Base-by-base conservation (phyloP, 108 stramenopile species). In the Conticribra guillardii region DNA sequence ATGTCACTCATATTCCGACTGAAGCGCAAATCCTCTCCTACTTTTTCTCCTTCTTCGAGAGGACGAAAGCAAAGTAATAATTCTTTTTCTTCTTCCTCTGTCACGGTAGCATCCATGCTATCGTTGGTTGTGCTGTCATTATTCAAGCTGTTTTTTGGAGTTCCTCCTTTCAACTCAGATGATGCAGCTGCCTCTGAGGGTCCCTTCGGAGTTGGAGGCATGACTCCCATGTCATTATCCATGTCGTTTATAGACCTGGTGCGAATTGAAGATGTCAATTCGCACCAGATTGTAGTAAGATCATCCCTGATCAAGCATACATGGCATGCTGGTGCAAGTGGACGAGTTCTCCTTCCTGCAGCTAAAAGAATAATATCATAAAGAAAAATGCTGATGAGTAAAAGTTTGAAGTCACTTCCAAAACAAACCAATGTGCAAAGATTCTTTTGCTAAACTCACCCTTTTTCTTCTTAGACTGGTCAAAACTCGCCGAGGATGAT, bases 251-350 rank as follows among this genome's bases (percentile, higher is more conserved):
- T 29, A 11, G 65, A 51, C 19, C 81, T 59, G 11, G 87, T 88
- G 50, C 88, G 62, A 9, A 94, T 87, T 1, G 90, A 91, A 37
- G 89, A 89, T 11, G 91, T 95, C 14, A 90, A 83, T 68, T 95
- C 93, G 57, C 93, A 95, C 89, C 93, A 92, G 11, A 95, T 73
- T 5, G 91, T 90, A 29, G 81, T 92, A 19, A 90, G 64, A 64
- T 95, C 93, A 52, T 80, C 60, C 28, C 91, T 70, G 46, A 95
- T 90, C 23, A 95, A 64, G 51, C 89, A 86, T 5, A 95, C 61
- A 37, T 87, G 84, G 67, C 83, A 86, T 34, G 89, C 82, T 0
- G 93, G 85, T 19, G 87, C 87, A 4, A 94, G 56, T 4, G 85
- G 88, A 32, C 79, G 84, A 34, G 77, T 53, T 64, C 87, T 76